Evolutionary conservation across 441 rosid species (phyloP).

Genomic region (Euphorbia celastroides): DNA sequence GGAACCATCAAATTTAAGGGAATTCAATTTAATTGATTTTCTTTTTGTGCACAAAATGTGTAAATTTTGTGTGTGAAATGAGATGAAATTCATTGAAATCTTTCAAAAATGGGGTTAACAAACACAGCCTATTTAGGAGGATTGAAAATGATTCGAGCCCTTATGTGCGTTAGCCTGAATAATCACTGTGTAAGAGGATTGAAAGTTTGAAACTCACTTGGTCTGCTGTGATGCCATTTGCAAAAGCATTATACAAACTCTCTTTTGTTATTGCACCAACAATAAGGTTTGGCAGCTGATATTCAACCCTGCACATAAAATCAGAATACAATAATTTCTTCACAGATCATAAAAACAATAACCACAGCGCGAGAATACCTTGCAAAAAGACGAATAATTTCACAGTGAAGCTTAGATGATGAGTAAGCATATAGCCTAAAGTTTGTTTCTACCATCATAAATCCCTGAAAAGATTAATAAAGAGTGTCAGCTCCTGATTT

Average conservation of each 20-base stretch:
- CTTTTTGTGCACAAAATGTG: no score
- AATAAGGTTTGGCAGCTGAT: constrained; percentile 91
- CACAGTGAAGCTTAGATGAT: constrained; percentile 83
- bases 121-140: no score
- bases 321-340: constrained; percentile 12
- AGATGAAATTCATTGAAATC: no score
- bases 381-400: constrained; percentile 83
- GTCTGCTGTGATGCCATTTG: constrained; percentile 82
- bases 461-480: constrained; percentile 49
- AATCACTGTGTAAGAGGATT: no score
- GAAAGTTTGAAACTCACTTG: constrained; percentile 51
- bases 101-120: no score
- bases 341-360: not conserved
- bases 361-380: constrained; percentile 34
- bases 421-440: constrained; percentile 93
- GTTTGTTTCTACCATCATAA: constrained; percentile 89
- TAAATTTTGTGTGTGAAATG: no score
- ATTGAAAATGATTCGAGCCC: no score
- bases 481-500: no score
- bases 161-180: no score
- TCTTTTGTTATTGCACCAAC: constrained; percentile 88
- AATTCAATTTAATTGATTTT: no score
- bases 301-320: constrained; percentile 64
- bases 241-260: constrained; percentile 82
- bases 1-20: no score